phyloP scores from a whole-genome alignment of 1,139 yeast species.

The Lodderomyces pseudojiufengensis region DNA sequence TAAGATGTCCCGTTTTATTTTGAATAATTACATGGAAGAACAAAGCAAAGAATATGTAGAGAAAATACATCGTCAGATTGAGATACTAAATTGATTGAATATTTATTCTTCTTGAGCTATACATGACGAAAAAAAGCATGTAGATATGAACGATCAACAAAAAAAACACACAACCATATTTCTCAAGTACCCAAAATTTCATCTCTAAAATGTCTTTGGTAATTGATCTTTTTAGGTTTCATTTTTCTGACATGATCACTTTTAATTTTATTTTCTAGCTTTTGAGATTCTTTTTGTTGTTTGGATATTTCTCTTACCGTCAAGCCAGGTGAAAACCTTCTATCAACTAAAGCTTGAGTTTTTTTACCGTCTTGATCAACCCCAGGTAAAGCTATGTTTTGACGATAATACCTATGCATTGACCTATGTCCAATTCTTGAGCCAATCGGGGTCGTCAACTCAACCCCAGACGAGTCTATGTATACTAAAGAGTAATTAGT shows the following conservation, averaged over 20 bases:
- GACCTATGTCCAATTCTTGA: conserved; percentile 46
- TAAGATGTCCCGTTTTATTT: no score
- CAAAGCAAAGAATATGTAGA: no score
- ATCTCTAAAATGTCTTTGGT: conserved; percentile 39
- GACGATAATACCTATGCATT: conserved; percentile 43
- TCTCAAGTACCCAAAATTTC: conserved; percentile 27
- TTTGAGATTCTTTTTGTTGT: conserved; percentile 33
- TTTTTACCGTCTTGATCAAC: conserved; percentile 26
- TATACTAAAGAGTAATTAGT: conserved; percentile 32
- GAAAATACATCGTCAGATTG: no score
- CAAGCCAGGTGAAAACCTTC: conserved; percentile 41
- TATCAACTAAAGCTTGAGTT: conserved; percentile 39
- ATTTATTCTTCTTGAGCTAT: no score
- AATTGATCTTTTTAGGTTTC: conserved; percentile 29
- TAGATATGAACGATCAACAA: no score
- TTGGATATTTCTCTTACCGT: conserved; percentile 26
- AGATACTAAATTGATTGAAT: no score
- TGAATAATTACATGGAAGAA: no score
- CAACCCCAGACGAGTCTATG: conserved; percentile 40
- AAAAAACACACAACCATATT: no score
- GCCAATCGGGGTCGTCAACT: conserved; percentile 47
- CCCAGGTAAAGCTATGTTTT: conserved; percentile 26
- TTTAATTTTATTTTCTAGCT: conserved; percentile 22
- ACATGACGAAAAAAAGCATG: no score
- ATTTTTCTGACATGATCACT: conserved; percentile 25